These are phyloP conservation scores for Reutealis trisperma DNA, from an alignment of 345 rosid species.

Conservation along the genomic window DNA sequence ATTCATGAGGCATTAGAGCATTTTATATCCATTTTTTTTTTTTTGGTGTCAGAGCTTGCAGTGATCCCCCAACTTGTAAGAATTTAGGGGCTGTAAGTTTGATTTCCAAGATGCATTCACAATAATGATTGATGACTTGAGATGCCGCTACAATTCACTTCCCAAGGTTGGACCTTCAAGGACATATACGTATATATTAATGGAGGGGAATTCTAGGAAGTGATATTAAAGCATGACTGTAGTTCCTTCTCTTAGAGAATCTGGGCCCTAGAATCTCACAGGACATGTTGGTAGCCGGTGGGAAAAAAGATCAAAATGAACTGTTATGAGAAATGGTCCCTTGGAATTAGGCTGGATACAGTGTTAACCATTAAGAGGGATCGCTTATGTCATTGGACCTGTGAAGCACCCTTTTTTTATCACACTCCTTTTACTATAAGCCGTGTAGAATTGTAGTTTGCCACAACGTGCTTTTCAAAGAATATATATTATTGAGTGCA, in stretches of 20 bases:
- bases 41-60: neutral
- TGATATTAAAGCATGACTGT: neutral
- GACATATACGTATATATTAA: no score
- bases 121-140: no score
- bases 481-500: neutral
- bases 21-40: neutral
- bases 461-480: neutral
- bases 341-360: neutral
- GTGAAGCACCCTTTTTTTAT: neutral
- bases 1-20: no score
- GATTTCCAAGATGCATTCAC: no score
- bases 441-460: neutral
- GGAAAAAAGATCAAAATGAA: neutral
- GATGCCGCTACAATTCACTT: no score
- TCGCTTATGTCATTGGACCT: neutral
- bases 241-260: no score
- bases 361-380: neutral
- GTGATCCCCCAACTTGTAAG: neutral
- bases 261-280: no score
- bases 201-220: neutral
- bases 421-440: neutral
- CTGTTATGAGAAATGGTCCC: neutral
- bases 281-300: neutral
- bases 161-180: no score
- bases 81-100: no score